phyloP scores from a whole-genome alignment of 2,329 filamentous ascomycete species.

The Cercospora zeina region DNA sequence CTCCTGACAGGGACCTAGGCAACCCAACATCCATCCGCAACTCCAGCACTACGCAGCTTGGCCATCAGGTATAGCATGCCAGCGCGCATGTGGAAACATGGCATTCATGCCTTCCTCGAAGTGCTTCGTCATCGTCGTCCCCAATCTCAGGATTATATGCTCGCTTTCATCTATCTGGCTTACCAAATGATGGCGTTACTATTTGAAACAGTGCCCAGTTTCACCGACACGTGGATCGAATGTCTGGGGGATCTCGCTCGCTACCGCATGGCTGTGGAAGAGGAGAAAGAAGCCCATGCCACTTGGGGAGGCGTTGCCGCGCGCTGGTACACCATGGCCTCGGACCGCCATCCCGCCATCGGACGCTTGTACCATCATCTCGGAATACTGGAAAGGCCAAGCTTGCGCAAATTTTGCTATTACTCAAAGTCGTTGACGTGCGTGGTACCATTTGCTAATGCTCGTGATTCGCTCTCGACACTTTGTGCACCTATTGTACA shows the following conservation, averaged over 20 bases:
- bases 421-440: conserved; percentile 72
- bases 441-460: conserved; percentile 64
- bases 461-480: conserved; percentile 68
- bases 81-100: conserved; percentile 89
- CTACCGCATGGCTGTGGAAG: conserved; percentile 90
- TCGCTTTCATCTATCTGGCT: conserved; percentile 82
- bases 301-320: conserved; percentile 78
- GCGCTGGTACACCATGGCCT: conserved; percentile 82
- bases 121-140: conserved; percentile 70
- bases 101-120: conserved; percentile 61
- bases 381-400: conserved; percentile 72
- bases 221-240: conserved; percentile 90
- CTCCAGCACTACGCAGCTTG: conserved; percentile 63
- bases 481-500: conserved; percentile 58
- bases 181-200: conserved; percentile 88
- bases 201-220: conserved; percentile 79
- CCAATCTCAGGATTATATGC: conserved; percentile 79
- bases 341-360: conserved; percentile 70
- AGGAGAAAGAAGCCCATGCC: conserved; percentile 67
- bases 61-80: conserved; percentile 88
- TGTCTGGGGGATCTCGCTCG: conserved; percentile 83
- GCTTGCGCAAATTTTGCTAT: conserved; percentile 70
- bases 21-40: conserved; percentile 79
- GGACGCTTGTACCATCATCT: conserved; percentile 87
- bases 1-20: conserved; percentile 49